A percentile compares a stretch with the other conserved stretches of the same genome.
Evolutionary conservation across 495 filamentous ascomycete genomes (phyloP).

Genomic region (Rostrohypoxylon terebratum): DNA sequence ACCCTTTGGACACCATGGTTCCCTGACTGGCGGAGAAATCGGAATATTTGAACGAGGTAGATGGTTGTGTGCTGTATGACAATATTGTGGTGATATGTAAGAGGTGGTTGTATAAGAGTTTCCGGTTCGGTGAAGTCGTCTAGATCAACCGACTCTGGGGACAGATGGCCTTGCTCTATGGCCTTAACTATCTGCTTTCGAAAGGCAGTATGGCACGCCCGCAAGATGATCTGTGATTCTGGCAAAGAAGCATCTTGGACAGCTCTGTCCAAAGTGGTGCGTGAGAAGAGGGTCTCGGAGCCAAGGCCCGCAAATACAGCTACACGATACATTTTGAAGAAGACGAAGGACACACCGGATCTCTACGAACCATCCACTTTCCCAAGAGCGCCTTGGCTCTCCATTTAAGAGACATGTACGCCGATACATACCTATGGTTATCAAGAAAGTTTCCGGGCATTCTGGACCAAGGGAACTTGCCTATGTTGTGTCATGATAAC

Average conservation of each 20-base stretch:
- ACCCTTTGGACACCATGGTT: not conserved
- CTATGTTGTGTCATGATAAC: slow-evolving; percentile 1
- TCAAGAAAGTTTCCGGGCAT: not conserved
- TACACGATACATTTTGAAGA: slow-evolving; percentile 11
- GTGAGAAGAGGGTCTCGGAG: slow-evolving; percentile 6
- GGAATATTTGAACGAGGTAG: slow-evolving; percentile 5
- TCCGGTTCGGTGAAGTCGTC: slow-evolving; percentile 6
- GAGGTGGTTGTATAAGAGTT: slow-evolving; percentile 2
- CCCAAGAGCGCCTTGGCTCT: not conserved
- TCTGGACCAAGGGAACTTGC: not conserved
- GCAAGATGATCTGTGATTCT: slow-evolving; percentile 9
- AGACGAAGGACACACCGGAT: not conserved
- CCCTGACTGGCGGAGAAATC: slow-evolving; percentile 6
- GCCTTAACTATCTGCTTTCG: slow-evolving; percentile 2
- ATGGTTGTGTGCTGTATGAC: slow-evolving; percentile 6
- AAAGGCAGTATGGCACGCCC: slow-evolving; percentile 11
- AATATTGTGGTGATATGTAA: slow-evolving; percentile 2
- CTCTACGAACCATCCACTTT: not conserved
- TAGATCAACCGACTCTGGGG: not conserved
- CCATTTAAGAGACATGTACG: not conserved
- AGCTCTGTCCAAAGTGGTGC: not conserved
- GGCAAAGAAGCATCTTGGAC: not conserved
- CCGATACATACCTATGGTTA: not conserved
- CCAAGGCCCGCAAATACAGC: slow-evolving; percentile 10
- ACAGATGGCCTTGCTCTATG: not conserved